These are phyloP conservation scores for Aspergillus vadensis DNA, from an alignment of 2,329 filamentous ascomycete genomes.

Conservation along the genomic window DNA sequence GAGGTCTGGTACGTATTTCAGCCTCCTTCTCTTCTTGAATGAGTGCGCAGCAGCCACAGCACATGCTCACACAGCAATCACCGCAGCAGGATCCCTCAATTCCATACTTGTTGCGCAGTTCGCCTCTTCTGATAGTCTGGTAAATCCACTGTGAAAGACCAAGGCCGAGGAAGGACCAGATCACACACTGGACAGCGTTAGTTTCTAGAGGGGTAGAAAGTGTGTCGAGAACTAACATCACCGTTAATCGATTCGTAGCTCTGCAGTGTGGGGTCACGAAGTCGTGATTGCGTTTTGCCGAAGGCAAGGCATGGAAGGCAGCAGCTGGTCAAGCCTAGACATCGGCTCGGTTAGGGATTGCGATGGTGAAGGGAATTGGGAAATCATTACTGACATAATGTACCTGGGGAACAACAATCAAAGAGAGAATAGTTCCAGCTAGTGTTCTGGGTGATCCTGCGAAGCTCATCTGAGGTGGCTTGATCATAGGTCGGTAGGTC, in stretches of 20 bases:
- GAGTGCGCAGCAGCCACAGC: constrained; percentile 23
- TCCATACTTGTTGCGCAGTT: constrained; percentile 20
- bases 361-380: background rate
- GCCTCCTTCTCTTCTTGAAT: constrained; percentile 27
- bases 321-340: constrained; percentile 17
- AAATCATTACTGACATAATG: constrained; percentile 18
- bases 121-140: constrained; percentile 20
- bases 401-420: constrained; percentile 17
- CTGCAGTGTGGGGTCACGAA: constrained; percentile 10
- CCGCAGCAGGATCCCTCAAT: constrained; percentile 22
- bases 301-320: constrained; percentile 24
- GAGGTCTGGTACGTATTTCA: constrained; percentile 19
- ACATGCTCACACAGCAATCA: constrained; percentile 22
- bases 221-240: background rate
- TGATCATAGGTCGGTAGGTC: constrained; percentile 10
- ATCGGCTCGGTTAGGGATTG: background rate
- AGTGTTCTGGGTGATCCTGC: constrained; percentile 10
- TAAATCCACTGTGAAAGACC: constrained; percentile 22
- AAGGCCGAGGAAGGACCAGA: constrained; percentile 18
- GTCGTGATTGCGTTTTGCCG: constrained; percentile 20
- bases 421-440: constrained; percentile 23
- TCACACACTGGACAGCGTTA: constrained; percentile 10
- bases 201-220: background rate
- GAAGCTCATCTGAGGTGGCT: background rate
- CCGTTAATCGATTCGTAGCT: constrained; percentile 16